Evolutionary conservation across 495 filamentous ascomycete genomes (phyloP), one percentile per base, ranked within the genome.

Genomic region (Evernia prunastri): DNA sequence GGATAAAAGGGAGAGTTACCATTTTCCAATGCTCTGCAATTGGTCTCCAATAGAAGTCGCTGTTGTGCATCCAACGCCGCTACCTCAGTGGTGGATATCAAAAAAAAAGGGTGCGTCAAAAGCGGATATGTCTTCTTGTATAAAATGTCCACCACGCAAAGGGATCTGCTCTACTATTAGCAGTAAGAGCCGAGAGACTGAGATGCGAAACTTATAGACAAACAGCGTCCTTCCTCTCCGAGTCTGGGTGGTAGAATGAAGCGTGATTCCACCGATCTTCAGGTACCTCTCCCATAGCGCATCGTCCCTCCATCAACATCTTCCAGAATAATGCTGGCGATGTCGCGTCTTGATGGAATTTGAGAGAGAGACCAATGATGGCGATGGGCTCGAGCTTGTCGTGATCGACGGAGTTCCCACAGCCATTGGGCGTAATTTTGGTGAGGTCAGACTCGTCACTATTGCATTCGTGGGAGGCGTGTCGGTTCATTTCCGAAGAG

Each of bases 11-110:
- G n/a, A n/a, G n/a, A n/a, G n/a, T n/a, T 39, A 29, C 87, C 84
- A 80, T 86, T 86, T 70, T 93, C 89, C 4, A 93, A 78, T 0
- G 90, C 90, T 69, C 91, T 88, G 63, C 91, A 91, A 0, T 86
- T 84, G 4, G 86, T 89, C 15, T 84, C 80, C 23, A 95, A 69
- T 0, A 86, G 82, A 60, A 91, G 75, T 37, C 90, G 80, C 67
- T 91, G 89, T 80, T 87, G 85, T 1, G 90, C 90, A 73, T 92
- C 89, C 2, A 86, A 90, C 64, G 88, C 84, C 42, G 77, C 77
- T 18, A 86, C 88, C 72, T 90, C 65, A 20, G 39, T 23, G 10
- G 65, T 49, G 1, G 65, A 54, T 6, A 65, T 59, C 0, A 37
- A 62, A 45, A 69, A 69, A 31, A n/a, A 69, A 69, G 3, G 25